phyloP scores from a whole-genome alignment of 208 protist species.

The Leishmania major region DNA sequence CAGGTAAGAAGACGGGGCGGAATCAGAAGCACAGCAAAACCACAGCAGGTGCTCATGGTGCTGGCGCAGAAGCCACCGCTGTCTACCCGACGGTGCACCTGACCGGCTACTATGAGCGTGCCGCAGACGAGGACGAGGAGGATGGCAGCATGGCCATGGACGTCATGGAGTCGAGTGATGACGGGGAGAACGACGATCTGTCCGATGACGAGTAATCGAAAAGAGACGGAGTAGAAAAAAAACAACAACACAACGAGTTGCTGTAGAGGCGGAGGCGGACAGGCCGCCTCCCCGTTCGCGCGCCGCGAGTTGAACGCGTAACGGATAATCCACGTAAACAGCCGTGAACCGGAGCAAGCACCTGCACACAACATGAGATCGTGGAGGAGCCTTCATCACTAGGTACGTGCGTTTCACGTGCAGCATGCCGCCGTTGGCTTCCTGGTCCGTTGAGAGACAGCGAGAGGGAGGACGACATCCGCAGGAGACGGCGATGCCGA shows the following conservation, averaged over 20 bases:
- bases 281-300: no score
- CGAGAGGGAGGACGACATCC: neutral
- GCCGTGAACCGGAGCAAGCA: no score
- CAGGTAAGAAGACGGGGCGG: conserved; percentile 18
- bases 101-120: conserved; percentile 78
- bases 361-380: no score
- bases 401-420: neutral
- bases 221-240: neutral
- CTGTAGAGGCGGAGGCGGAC: neutral
- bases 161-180: conserved; percentile 33
- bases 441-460: neutral
- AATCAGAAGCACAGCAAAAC: neutral
- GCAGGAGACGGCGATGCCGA: neutral
- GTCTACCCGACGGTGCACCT: conserved; percentile 67
- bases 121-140: conserved; percentile 46
- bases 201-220: neutral
- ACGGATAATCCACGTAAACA: neutral
- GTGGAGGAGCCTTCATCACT: neutral
- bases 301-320: neutral
- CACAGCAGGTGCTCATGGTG: neutral
- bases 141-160: conserved; percentile 24
- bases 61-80: neutral
- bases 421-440: neutral
- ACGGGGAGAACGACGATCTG: conserved; percentile 12
- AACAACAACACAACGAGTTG: no score